Percentiles rank a stretch among this genome's conserved stretches.
phyloP scores from a whole-genome alignment of 768 basidiomycete species.

The Tricholoma sp. region DNA sequence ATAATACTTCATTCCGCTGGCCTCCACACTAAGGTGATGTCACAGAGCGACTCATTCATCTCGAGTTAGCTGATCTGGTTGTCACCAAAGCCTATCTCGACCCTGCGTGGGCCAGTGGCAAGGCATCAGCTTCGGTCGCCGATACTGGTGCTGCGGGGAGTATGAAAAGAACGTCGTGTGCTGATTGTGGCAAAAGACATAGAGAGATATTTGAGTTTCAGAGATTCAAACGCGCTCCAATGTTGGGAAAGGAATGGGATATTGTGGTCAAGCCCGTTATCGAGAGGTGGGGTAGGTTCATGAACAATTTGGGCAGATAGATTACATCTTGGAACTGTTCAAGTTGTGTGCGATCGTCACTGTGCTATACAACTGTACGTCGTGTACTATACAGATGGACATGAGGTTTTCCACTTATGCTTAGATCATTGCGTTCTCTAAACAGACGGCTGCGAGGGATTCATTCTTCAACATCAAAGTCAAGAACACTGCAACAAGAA shows the following conservation, averaged over 20 bases:
- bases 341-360: background rate
- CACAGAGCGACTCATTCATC: conserved; percentile 69
- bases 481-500: conserved; percentile 26
- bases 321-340: background rate
- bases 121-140: conserved; percentile 16
- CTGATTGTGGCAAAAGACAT: conserved; percentile 50
- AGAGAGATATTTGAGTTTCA: conserved; percentile 78
- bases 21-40: background rate
- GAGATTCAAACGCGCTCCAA: conserved; percentile 44
- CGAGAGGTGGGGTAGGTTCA: conserved; percentile 72
- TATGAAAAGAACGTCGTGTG: conserved; percentile 27
- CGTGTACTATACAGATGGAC: background rate
- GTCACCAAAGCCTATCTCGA: conserved; percentile 57
- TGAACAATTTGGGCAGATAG: conserved; percentile 14
- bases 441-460: background rate
- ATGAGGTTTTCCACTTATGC: background rate
- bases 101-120: conserved; percentile 34
- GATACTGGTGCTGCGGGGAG: conserved; percentile 12
- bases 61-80: conserved; percentile 71
- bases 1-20: background rate
- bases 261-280: conserved; percentile 69
- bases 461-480: conserved; percentile 34
- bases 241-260: conserved; percentile 71
- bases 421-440: background rate
- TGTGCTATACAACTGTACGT: background rate